phyloP scores from a whole-genome alignment of 306 rosid genomes.

The Casuarina cunninghamiana region DNA sequence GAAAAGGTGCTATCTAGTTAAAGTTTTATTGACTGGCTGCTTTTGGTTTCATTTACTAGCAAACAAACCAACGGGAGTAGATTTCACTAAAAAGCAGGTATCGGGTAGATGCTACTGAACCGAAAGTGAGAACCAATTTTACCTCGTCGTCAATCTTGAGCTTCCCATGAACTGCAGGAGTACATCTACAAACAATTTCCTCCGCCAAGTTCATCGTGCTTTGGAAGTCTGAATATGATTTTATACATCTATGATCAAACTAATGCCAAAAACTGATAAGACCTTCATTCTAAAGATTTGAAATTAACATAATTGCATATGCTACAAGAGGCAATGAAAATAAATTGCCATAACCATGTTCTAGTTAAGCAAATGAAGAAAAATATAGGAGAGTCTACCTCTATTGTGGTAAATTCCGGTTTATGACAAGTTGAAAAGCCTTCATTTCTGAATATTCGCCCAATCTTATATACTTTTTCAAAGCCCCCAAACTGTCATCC shows the following conservation, averaged over 20 bases:
- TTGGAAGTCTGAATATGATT: conserved; percentile 92
- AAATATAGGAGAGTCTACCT: conserved; percentile 52
- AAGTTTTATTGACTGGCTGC: background rate
- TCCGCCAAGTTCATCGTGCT: conserved; percentile 97
- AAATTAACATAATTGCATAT: background rate
- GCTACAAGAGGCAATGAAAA: conserved; percentile 9
- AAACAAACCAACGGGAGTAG: conserved; percentile 9
- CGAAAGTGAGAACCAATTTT: conserved; percentile 4
- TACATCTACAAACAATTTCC: conserved; percentile 87
- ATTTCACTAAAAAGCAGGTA: too few relatives aligned
- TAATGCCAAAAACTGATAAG: conserved; percentile 45
- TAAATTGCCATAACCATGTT: conserved; percentile 19
- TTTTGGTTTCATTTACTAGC: background rate
- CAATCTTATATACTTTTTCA: conserved; percentile 93
- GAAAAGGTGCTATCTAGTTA: background rate
- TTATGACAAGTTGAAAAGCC: conserved; percentile 98
- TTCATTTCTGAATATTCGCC: conserved; percentile 96
- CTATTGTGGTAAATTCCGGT: conserved; percentile 97
- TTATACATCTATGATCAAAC: conserved; percentile 80
- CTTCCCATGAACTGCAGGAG: conserved; percentile 79
- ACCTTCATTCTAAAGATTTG: conserved; percentile 27
- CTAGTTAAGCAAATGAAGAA: conserved; percentile 11
- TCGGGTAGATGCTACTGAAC: background rate
- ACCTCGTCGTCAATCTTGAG: conserved; percentile 93
- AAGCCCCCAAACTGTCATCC: conserved; percentile 87